Conservation (phyloP, 192 early-diverging fungal genomes). For the Funneliformis geosporum region DNA sequence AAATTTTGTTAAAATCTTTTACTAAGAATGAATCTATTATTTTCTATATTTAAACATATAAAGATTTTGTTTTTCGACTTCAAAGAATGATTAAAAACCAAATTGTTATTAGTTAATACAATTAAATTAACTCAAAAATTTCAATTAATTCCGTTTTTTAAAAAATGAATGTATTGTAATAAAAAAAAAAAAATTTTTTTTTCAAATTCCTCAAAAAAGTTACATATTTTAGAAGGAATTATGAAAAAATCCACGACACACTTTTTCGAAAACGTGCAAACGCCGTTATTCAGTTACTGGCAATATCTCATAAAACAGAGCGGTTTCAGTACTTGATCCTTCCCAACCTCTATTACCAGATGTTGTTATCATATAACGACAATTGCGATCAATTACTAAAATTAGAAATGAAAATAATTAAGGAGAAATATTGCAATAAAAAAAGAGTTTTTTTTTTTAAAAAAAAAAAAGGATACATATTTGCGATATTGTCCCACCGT, state of each 20-base stretch:
- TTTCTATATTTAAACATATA: too few relatives aligned
- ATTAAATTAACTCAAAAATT: too few relatives aligned
- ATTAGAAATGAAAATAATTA: conserved; percentile 12
- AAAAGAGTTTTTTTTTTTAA: not conserved
- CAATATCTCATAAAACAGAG: conserved; percentile 82
- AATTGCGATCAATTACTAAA: conserved; percentile 70
- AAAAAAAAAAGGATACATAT: conserved; percentile 50
- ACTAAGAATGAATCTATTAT: too few relatives aligned
- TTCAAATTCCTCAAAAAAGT: too few relatives aligned
- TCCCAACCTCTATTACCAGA: conserved; percentile 98
- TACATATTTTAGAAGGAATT: too few relatives aligned
- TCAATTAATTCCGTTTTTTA: too few relatives aligned
- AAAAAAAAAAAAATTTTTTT: too few relatives aligned
- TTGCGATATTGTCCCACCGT: conserved; percentile 80
- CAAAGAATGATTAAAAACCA: too few relatives aligned
- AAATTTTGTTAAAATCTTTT: not conserved
- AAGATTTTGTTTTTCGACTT: too few relatives aligned
- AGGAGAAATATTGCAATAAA: not conserved
- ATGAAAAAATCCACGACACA: too few relatives aligned
- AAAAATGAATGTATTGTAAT: too few relatives aligned
- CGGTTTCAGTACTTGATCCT: conserved; percentile 77
- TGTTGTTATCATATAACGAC: conserved; percentile 84
- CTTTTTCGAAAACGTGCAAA: not conserved
- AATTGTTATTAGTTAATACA: too few relatives aligned
- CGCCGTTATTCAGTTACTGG: conserved; percentile 42